Conservation (phyloP, 1,284 basidiomycete genomes). For the Testicularia cyperi region DNA sequence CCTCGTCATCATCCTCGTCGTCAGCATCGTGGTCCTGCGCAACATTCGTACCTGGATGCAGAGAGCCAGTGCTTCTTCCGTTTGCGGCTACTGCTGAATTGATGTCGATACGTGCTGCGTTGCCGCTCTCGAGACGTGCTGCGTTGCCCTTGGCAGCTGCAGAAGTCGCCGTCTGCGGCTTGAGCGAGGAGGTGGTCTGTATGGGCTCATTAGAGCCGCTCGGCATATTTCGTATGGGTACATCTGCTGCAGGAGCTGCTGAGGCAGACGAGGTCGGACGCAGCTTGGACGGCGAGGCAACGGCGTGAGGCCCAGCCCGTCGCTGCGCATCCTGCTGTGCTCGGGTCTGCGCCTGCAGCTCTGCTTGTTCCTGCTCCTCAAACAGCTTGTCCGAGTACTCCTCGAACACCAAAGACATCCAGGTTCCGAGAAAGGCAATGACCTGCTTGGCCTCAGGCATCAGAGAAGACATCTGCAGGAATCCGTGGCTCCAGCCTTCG, state of each 20-base stretch:
- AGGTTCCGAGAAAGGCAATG: slow-evolving; percentile 85
- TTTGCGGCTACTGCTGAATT: not conserved
- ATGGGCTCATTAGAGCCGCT: too few relatives aligned
- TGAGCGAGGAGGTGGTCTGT: too few relatives aligned
- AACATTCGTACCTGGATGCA: not conserved
- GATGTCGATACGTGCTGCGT: not conserved
- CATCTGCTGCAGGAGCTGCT: too few relatives aligned
- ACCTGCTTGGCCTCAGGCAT: slow-evolving; percentile 80
- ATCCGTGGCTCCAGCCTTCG: slow-evolving; percentile 58
- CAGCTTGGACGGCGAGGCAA: slow-evolving; percentile 1
- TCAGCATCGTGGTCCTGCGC: slow-evolving; percentile 11
- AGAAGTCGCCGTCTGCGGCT: too few relatives aligned
- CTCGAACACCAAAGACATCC: slow-evolving; percentile 81
- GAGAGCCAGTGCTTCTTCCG: not conserved
- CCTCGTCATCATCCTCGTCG: slow-evolving; percentile 44
- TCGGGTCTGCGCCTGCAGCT: too few relatives aligned
- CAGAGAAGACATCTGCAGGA: slow-evolving; percentile 78
- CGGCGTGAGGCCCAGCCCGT: slow-evolving; percentile 1
- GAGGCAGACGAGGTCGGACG: slow-evolving; percentile 4
- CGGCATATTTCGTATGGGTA: too few relatives aligned
- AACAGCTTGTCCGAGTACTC: slow-evolving; percentile 29
- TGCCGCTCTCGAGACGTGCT: too few relatives aligned
- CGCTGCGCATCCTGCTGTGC: slow-evolving; percentile 9
- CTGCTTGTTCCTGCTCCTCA: too few relatives aligned
- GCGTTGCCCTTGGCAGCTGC: too few relatives aligned